A percentile compares a stretch with the other conserved stretches of the same genome.
These are phyloP conservation scores for Artemisia tridentata DNA, from an alignment of 129 eudicot genomes.

Conservation along the genomic window DNA sequence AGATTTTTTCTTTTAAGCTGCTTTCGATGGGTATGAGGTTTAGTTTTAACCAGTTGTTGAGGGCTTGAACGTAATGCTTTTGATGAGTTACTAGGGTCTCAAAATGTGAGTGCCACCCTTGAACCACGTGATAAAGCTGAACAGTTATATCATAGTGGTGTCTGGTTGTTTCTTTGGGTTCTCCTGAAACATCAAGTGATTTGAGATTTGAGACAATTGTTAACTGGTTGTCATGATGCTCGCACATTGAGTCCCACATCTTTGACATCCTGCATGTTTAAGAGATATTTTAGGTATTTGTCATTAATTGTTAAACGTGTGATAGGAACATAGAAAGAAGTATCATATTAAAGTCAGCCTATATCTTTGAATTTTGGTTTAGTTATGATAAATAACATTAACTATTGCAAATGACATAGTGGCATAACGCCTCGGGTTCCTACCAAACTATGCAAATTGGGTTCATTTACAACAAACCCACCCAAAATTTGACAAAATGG, in stretches of 20 bases:
- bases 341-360: too few species aligned
- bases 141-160: slow-evolving; percentile 73
- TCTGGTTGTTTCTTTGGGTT: slow-evolving; percentile 65
- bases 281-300: slow-evolving; percentile 20
- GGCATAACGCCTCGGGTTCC: not conserved
- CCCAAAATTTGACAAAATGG: not conserved
- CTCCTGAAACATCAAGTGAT: slow-evolving; percentile 58
- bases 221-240: slow-evolving; percentile 66
- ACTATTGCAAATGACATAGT: not conserved
- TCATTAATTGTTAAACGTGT: not conserved
- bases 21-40: slow-evolving; percentile 89
- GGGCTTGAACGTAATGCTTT: slow-evolving; percentile 65
- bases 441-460: not conserved
- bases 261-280: slow-evolving; percentile 62
- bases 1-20: slow-evolving; percentile 74
- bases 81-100: slow-evolving; percentile 76
- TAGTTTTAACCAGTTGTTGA: slow-evolving; percentile 74
- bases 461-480: not conserved
- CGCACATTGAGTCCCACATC: slow-evolving; percentile 88
- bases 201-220: slow-evolving; percentile 57
- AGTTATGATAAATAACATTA: not conserved
- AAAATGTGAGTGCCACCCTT: slow-evolving; percentile 74
- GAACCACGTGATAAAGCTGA: slow-evolving; percentile 64
- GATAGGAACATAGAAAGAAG: too few species aligned
- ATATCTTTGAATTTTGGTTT: not conserved